phyloP scores from a whole-genome alignment of 164 flowering plant species.

The Annona cherimola region DNA sequence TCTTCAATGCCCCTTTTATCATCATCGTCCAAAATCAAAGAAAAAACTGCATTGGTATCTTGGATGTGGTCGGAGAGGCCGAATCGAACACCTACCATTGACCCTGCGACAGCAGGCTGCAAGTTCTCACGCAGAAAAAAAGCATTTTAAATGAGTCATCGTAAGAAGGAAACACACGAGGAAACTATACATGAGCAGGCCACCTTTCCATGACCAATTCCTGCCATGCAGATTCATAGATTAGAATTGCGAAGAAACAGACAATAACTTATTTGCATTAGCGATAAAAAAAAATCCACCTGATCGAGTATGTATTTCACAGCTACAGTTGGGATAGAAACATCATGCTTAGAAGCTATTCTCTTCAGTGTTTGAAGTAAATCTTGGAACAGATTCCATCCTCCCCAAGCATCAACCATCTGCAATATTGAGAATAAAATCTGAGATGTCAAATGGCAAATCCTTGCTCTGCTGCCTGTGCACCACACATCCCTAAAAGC shows the following conservation, averaged over 20 bases:
- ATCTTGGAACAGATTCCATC: constrained; percentile 83
- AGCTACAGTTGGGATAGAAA: constrained; percentile 85
- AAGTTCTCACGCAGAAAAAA: constrained; percentile 2
- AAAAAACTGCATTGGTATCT: constrained; percentile 63
- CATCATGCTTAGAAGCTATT: constrained; percentile 71
- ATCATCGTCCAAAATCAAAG: constrained; percentile 75
- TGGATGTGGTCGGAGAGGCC: constrained; percentile 79
- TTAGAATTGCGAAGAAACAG: neutral
- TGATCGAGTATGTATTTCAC: constrained; percentile 84
- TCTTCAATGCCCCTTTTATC: constrained; percentile 60
- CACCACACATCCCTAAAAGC: too few relatives aligned
- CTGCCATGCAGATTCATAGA: neutral
- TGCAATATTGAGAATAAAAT: constrained; percentile 30
- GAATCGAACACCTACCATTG: constrained; percentile 90
- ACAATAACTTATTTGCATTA: neutral
- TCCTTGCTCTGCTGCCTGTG: too few relatives aligned
- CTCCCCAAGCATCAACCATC: constrained; percentile 99
- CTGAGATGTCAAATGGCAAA: too few relatives aligned
- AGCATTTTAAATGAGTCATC: constrained; percentile 1
- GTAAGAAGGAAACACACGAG: neutral
- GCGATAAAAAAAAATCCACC: constrained; percentile 28
- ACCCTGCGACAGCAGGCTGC: constrained; percentile 89
- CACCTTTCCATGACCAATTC: neutral
- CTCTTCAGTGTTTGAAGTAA: constrained; percentile 71
- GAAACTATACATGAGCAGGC: neutral